A percentile compares a stretch with the other conserved stretches of the same genome.
phyloP scores from a whole-genome alignment of 495 filamentous ascomycete genomes.

The Aspergillus ellipticus region DNA sequence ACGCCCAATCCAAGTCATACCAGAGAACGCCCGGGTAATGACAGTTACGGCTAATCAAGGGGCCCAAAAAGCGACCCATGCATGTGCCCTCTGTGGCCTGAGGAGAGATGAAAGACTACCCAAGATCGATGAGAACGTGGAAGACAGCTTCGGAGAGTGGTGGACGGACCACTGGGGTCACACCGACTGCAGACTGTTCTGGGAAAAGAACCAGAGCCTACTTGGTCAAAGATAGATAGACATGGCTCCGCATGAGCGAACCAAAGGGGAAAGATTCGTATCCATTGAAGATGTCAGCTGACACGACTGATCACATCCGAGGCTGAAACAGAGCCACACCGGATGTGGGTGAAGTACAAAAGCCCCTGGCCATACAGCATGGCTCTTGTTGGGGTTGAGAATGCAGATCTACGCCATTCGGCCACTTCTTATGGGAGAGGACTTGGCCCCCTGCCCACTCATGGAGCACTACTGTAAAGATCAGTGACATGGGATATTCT shows the following conservation, averaged over 20 bases:
- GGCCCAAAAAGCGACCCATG: conserved; percentile 63
- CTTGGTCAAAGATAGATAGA: conserved; percentile 67
- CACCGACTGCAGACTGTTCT: conserved; percentile 75
- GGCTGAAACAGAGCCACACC: background rate
- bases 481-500: background rate
- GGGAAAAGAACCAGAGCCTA: conserved; percentile 66
- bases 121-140: conserved; percentile 69
- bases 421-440: background rate
- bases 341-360: background rate
- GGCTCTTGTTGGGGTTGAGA: background rate
- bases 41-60: conserved; percentile 54
- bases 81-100: conserved; percentile 86
- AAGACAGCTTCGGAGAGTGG: conserved; percentile 93
- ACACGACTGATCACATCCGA: background rate
- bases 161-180: conserved; percentile 92
- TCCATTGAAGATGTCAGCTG: background rate
- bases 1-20: conserved; percentile 62
- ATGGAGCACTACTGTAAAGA: background rate
- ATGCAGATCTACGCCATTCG: background rate
- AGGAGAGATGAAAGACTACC: conserved; percentile 78
- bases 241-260: background rate
- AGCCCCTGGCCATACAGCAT: background rate
- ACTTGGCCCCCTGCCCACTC: background rate
- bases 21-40: conserved; percentile 57
- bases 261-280: background rate